These are phyloP conservation scores for Dioscorea zingiberensis DNA, from an alignment of 106 monocot genomes.

Conservation along the genomic window DNA sequence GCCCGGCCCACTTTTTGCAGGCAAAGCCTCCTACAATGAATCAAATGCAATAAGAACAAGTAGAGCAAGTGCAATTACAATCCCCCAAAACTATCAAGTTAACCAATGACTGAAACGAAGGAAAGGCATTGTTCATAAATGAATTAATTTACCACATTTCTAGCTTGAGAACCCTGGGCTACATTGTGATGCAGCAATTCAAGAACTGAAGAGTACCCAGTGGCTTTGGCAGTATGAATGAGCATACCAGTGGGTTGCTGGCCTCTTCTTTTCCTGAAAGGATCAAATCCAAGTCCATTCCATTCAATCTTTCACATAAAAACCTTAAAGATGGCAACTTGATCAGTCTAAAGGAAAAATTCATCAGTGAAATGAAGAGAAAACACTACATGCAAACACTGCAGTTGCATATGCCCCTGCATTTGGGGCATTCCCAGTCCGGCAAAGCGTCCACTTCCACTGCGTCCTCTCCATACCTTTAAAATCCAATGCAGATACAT, in stretches of 20 bases:
- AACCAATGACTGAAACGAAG: neutral
- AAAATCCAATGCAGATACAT: neutral
- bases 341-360: neutral
- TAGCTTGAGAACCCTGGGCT: neutral
- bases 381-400: conserved; percentile 49
- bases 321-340: neutral
- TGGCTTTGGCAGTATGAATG: conserved; percentile 48
- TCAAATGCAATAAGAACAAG: neutral
- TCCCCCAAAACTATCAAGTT: neutral
- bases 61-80: neutral
- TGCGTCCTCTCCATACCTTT: conserved; percentile 63
- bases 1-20: neutral
- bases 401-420: conserved; percentile 72
- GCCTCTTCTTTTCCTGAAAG: conserved; percentile 67
- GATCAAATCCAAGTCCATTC: neutral
- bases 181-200: conserved; percentile 37
- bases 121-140: neutral
- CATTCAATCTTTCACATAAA: neutral
- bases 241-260: conserved; percentile 71
- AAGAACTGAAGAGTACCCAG: conserved; percentile 58
- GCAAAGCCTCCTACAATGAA: neutral
- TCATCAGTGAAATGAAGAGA: neutral
- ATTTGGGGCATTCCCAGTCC: conserved; percentile 66
- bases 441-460: conserved; percentile 24
- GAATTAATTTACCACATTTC: neutral